Percentiles rank a stretch among this genome's conserved stretches.
Evolutionary conservation across 176 grass and related monocot species (phyloP).

Genomic region (Typha latifolia): DNA sequence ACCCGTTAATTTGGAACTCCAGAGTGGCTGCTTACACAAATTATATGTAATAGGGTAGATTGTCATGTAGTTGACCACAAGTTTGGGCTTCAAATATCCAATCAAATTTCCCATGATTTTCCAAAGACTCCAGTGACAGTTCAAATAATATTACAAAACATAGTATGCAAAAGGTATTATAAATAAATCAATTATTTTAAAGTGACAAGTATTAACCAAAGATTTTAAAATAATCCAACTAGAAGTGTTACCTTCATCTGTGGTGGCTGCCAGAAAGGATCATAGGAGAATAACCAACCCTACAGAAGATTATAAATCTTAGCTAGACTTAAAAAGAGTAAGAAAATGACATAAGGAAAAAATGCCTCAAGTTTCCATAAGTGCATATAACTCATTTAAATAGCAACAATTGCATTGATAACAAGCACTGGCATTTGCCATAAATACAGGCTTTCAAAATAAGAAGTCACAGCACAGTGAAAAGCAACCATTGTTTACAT

Average conservation of each 20-base stretch:
- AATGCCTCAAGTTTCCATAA: not conserved
- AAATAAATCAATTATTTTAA: constrained; percentile 1
- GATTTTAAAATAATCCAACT: not conserved
- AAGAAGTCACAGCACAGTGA: not conserved
- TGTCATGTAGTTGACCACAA: too few species aligned
- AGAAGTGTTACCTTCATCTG: constrained; percentile 61
- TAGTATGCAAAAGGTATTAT: not conserved
- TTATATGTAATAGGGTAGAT: too few species aligned
- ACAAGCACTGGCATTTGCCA: not conserved
- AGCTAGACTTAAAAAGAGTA: not conserved
- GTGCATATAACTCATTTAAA: not conserved
- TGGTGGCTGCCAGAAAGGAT: constrained; percentile 81
- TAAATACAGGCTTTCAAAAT: not conserved
- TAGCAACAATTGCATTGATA: not conserved
- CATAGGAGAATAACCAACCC: constrained; percentile 91
- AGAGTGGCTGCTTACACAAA: too few species aligned
- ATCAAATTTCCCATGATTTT: not conserved
- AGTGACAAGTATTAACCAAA: too few species aligned
- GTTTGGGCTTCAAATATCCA: too few species aligned
- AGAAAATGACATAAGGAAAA: not conserved
- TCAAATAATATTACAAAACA: constrained; percentile 17
- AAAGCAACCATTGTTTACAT: too few species aligned
- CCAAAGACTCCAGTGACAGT: constrained; percentile 1
- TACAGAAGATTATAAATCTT: constrained; percentile 18
- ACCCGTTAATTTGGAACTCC: too few species aligned